Base-by-base conservation (phyloP, 805 yeast genomes). In the Candida sonorensis region DNA sequence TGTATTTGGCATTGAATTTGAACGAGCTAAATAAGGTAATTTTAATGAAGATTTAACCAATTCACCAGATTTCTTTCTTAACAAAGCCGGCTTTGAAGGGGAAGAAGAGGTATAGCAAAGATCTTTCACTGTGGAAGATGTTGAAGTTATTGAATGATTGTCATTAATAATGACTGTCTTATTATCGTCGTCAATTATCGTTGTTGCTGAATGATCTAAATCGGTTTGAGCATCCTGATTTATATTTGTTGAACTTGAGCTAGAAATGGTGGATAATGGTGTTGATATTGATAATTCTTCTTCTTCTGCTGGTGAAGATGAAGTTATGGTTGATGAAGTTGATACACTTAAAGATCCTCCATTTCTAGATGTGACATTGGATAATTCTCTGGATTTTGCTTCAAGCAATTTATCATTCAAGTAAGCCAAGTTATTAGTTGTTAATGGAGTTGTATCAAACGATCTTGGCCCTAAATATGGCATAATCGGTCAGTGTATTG, bases 21-120 rank as follows among this genome's bases (percentile, higher is more conserved):
- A 65, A 46, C 62, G 53, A 27, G 40, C 42, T 21, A 66, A 41
- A 6, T 57, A 50, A n/a, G 67, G 62, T 17, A 69, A 63, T 46
- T 72, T 75, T 21, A 75, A 51, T 7, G 69, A 64, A 2, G 69
- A 62, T 41, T 64, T 64, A 17, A 73, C 50, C 17, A 70, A 48
- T 41, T 70, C 75, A 11, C 77, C 79, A 2, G 72, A 64, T 44
- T 73, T 73, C 44, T 72, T 72, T 17, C 76, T 59, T 10, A 70
- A 62, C 15, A 72, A 51, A 9, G 34, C 33, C 13, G 43, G 48
- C 17, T 36, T 41, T n/a, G 22, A 3, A 2, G 41, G 34, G 7
- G 40, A n/a, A n/a, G n/a, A n/a, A n/a, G n/a, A n/a, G n/a, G n/a
- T n/a, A n/a, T n/a, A n/a, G n/a, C n/a, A n/a, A n/a, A n/a, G 36